Percentiles rank a stretch among this genome's conserved stretches.
Conservation (phyloP, 495 filamentous ascomycete species). For the Penicillium macrosclerotiorum region DNA sequence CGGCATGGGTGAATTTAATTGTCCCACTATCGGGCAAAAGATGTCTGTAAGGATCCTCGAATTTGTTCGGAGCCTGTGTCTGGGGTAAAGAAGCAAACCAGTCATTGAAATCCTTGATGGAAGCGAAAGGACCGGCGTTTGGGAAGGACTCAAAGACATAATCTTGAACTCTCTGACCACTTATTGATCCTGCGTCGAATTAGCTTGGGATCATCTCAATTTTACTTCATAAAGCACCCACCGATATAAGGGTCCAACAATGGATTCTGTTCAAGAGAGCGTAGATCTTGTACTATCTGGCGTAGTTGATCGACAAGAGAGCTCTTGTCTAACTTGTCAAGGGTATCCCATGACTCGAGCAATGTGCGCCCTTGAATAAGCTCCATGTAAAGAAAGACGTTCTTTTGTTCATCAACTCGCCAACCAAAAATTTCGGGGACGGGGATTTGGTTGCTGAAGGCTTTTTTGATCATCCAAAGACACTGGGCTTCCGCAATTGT, state of each 20-base stretch:
- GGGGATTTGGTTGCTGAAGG: constrained; percentile 33
- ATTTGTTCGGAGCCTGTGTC: constrained; percentile 21
- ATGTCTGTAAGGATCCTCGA: constrained; percentile 34
- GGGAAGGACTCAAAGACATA: constrained; percentile 30
- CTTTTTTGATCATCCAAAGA: constrained; percentile 39
- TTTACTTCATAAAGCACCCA: constrained; percentile 18
- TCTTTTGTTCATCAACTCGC: constrained; percentile 35
- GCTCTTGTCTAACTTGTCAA: constrained; percentile 30
- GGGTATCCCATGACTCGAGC: constrained; percentile 32
- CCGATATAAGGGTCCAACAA: constrained; percentile 28
- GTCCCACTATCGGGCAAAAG: constrained; percentile 36
- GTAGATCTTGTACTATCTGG: constrained; percentile 23
- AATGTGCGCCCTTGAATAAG: constrained; percentile 38
- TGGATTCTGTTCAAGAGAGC: constrained; percentile 33
- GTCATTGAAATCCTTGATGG: constrained; percentile 43
- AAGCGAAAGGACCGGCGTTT: constrained; percentile 35
- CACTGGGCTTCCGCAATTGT: constrained; percentile 42
- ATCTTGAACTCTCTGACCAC: constrained; percentile 24
- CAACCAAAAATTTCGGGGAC: constrained; percentile 50
- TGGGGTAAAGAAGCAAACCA: constrained; percentile 34
- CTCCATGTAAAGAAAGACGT: constrained; percentile 50
- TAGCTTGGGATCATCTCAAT: neutral
- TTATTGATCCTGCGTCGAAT: constrained; percentile 30
- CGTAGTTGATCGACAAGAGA: constrained; percentile 35
- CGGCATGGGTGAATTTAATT: constrained; percentile 40